Percentiles rank a stretch among this genome's conserved stretches.
Conservation (phyloP, 345 rosid genomes). For the Acer negundo region DNA sequence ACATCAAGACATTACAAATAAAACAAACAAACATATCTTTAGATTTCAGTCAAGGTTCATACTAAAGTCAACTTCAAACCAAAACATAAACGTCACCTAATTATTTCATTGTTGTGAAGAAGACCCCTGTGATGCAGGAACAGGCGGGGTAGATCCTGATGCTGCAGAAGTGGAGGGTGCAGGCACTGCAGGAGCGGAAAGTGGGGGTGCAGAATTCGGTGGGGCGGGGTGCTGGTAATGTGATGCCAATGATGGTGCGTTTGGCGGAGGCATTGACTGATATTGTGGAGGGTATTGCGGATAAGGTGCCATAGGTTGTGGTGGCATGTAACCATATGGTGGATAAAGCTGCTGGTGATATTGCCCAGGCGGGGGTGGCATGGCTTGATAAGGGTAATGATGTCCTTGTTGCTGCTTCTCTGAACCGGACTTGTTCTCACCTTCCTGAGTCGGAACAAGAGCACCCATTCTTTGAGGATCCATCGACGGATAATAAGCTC, state of each 20-base stretch:
- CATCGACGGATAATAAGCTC: conserved; percentile 88
- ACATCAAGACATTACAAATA: too few relatives aligned
- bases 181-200: conserved; percentile 15
- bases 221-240: conserved; percentile 46
- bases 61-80: too few relatives aligned
- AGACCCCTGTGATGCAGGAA: conserved; percentile 21
- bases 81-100: too few relatives aligned
- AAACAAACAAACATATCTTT: too few relatives aligned
- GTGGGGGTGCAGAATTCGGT: conserved; percentile 35
- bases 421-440: conserved; percentile 50
- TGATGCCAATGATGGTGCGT: conserved; percentile 32
- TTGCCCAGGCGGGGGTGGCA: conserved; percentile 49
- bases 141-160: conserved; percentile 28
- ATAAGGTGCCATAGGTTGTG: conserved; percentile 50
- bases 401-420: conserved; percentile 55
- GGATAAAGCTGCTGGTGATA: conserved; percentile 59
- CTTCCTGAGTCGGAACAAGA: conserved; percentile 69
- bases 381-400: conserved; percentile 50
- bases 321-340: conserved; percentile 61
- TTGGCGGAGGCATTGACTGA: conserved; percentile 47
- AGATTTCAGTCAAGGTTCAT: too few relatives aligned
- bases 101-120: conserved; percentile 4
- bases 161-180: conserved; percentile 23
- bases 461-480: conserved; percentile 99
- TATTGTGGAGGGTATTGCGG: conserved; percentile 64